phyloP scores from a whole-genome alignment of 2,329 filamentous ascomycete species.

The Colletotrichum sp. region DNA sequence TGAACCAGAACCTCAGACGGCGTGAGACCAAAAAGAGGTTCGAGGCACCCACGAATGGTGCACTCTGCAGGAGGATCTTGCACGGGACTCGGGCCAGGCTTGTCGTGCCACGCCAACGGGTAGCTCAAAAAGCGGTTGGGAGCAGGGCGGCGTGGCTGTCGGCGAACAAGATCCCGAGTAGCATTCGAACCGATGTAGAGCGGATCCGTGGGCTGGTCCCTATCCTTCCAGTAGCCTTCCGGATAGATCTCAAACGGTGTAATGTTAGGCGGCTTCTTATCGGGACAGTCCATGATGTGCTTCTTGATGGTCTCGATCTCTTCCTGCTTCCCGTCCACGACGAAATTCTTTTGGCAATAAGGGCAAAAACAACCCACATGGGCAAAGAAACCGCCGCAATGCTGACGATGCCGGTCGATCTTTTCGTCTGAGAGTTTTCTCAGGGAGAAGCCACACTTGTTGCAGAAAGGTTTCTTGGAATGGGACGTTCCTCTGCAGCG shows the following conservation, averaged over 20 bases:
- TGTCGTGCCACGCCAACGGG: slow-evolving; percentile 19
- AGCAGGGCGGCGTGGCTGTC: background rate
- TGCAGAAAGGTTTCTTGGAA: slow-evolving; percentile 17
- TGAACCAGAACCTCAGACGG: slow-evolving; percentile 17
- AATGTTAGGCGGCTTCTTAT: background rate
- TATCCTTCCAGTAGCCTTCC: slow-evolving; percentile 2
- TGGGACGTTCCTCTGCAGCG: slow-evolving; percentile 11
- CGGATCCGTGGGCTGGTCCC: background rate
- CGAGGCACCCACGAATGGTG: background rate
- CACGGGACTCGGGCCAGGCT: background rate
- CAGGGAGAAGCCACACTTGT: slow-evolving; percentile 18
- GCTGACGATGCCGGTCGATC: slow-evolving; percentile 15
- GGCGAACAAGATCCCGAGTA: background rate
- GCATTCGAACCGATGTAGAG: slow-evolving; percentile 6
- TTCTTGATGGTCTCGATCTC: background rate
- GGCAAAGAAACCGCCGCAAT: slow-evolving; percentile 23
- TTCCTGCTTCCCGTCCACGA: background rate
- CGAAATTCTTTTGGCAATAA: slow-evolving; percentile 19
- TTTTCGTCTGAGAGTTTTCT: background rate
- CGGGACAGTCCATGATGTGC: slow-evolving; percentile 5
- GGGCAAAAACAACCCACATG: slow-evolving; percentile 24
- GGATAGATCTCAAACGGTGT: slow-evolving; percentile 21
- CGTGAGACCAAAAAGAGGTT: slow-evolving; percentile 15
- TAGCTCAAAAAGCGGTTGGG: background rate
- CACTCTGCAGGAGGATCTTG: slow-evolving; percentile 18